Evolutionary conservation across 805 yeast species (phyloP).

Genomic region (Metschnikowia similis): DNA sequence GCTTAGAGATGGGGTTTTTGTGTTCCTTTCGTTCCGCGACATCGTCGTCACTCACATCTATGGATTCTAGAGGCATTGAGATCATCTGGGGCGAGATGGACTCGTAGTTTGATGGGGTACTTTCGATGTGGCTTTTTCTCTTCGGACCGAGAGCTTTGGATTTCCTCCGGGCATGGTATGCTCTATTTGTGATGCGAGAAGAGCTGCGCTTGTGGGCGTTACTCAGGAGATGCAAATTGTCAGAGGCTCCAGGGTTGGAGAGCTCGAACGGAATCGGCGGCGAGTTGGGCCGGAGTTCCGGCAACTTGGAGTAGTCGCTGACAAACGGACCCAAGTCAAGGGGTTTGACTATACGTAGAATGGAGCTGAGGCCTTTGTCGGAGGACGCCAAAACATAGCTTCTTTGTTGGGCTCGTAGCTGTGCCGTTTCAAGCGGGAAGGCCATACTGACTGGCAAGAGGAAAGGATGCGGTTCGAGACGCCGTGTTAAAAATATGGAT

Average conservation of each 20-base stretch:
- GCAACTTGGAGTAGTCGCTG: slow-evolving; percentile 7
- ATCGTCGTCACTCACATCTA: background rate
- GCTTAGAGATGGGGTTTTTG: slow-evolving; percentile 12
- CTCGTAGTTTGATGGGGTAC: background rate
- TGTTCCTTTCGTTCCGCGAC: slow-evolving; percentile 3
- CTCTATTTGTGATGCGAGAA: slow-evolving; percentile 6
- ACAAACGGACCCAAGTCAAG: slow-evolving; percentile 13
- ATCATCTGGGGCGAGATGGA: background rate
- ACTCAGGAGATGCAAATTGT: background rate
- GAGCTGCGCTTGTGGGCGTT: slow-evolving; percentile 8
- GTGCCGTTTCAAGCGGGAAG: slow-evolving; percentile 16
- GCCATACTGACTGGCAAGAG: slow-evolving; percentile 10
- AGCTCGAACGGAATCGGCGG: slow-evolving; percentile 18
- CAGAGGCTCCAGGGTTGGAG: slow-evolving; percentile 3
- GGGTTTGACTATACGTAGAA: slow-evolving; percentile 13
- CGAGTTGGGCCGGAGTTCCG: slow-evolving; percentile 10
- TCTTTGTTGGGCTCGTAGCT: slow-evolving; percentile 18
- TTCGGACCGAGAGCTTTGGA: slow-evolving; percentile 2
- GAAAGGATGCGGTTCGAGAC: background rate
- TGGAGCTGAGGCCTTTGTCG: slow-evolving; percentile 12
- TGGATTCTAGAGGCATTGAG: slow-evolving; percentile 1
- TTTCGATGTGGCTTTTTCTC: slow-evolving; percentile 4
- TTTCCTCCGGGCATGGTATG: slow-evolving; percentile 7
- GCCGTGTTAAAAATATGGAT: background rate
- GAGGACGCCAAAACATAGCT: slow-evolving; percentile 13